Evolutionary conservation across 192 early-diverging fungal genomes (phyloP).

Genomic region (Linnemannia elongata): DNA sequence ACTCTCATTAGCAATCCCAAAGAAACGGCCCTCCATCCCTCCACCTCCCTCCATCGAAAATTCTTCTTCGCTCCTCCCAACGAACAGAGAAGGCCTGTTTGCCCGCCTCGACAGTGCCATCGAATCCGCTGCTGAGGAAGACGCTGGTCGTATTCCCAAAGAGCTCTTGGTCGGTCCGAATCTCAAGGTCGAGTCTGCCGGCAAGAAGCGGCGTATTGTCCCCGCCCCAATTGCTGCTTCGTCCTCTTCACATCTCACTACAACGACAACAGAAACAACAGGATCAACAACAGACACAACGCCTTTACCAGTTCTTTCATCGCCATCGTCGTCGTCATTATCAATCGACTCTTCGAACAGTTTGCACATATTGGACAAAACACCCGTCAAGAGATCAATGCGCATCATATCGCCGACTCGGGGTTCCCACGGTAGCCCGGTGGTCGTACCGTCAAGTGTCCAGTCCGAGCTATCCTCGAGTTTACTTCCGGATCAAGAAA

Average conservation of each 20-base stretch:
- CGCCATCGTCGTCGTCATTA: neutral
- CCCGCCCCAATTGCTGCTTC: neutral
- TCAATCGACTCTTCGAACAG: neutral
- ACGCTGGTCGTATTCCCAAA: conserved; percentile 15
- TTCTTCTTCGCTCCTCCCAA: neutral
- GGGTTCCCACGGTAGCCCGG: neutral
- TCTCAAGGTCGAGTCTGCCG: conserved; percentile 22
- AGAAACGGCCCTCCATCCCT: neutral
- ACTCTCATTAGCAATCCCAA: neutral
- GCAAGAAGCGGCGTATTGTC: conserved; percentile 24
- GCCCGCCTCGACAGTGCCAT: conserved; percentile 7
- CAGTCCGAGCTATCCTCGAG: neutral
- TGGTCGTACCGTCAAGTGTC: conserved; percentile 9
- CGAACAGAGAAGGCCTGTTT: neutral
- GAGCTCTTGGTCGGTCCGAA: conserved; percentile 14
- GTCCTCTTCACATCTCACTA: neutral
- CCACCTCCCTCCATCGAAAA: neutral
- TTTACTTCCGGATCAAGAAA: neutral
- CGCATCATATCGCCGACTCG: neutral
- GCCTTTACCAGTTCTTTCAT: neutral
- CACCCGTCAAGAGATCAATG: neutral
- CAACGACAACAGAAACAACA: neutral
- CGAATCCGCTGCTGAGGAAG: conserved; percentile 19
- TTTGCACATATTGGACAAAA: neutral
- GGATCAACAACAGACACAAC: neutral